Base-by-base conservation (phyloP, 805 yeast genomes). In the Vanderwaltozyma verrucispora region DNA sequence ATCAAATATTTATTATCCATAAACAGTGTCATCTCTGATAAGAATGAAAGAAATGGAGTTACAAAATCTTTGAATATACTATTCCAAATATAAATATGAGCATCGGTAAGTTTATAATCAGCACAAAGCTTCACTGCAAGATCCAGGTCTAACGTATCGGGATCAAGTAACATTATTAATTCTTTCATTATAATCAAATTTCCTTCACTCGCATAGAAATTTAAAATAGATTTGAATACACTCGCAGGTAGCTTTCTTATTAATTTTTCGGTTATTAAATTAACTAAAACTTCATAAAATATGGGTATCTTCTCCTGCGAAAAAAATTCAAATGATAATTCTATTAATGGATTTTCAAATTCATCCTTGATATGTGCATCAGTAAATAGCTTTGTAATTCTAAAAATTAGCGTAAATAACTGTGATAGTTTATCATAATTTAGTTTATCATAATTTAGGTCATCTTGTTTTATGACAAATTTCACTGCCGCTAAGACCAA, bases 71-170 rank as follows among this genome's bases (percentile, higher is more conserved):
- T 59, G 29, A 92, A 62, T 4, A 85, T 61, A 2, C 62, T 63
- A 45, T 76, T 84, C 82, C 89, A 82, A 15, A 92, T 71, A 53
- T 75, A 86, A 0, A 76, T 69, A 34, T 73, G 61, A 27, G 84
- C 72, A 37, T 84, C 94, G 26, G 66, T 63, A 5, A 88, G 60
- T 7, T 70, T 61, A 46, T 77, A 63, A 42, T 67, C 52, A 28
- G 64, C 63, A 53, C 95, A 80, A 14, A 83, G 59, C 11, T 65
- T 66, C 12, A 86, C 67, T 0, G 95, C 77, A 17, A 78, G 62
- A 57, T 89, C 95, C 27, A 89, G 71, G 51, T 89, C 95, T 35
- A 92, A 66, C 11, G 76, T 70, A 6, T 64, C 48, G 8, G 82
- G 67, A 48, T 87, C 88, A 19, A 89, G 53, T 2, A 74, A 60